Evolutionary conservation across 164 flowering plant genomes (phyloP), one percentile per base, ranked within the genome.

Genomic region (Tetracentron sinense): DNA sequence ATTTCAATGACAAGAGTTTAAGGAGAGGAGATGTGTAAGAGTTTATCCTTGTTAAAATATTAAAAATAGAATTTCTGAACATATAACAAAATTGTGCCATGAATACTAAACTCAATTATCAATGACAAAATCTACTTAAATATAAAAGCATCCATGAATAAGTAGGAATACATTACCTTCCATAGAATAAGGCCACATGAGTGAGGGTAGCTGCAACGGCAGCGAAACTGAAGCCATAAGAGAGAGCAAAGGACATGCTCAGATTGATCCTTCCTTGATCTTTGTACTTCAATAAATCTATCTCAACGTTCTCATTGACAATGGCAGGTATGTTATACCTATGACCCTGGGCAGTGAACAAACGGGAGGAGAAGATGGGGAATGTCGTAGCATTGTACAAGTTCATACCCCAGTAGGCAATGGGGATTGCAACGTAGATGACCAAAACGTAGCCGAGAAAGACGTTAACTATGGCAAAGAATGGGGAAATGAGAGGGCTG

Each of bases 161-260:
- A n/a, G n/a, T 25, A 7, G 55, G 30, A 21, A 29, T 16, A 14
- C 21, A 22, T 56, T 72, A 81, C 91, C 78, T 86, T 66, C 88
- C 87, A 69, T 86, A 66, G 62, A 86, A 86, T 25, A 84, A 48
- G 7, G 63, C 77, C 10, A 84, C 88, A 66, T 86, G 92, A 11
- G 84, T 72, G 33, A 84, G 75, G 8, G 85, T 82, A 14, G 92
- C 58, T 6, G 78, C 78, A 28, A 86, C 74, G 42, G 85, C 69
- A 1, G 88, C 92, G 42, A 86, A 86, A 2, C 85, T 83, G 15
- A 84, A 60, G 15, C 88, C 92, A 54, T 84, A 86, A 0, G 82
- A 52, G 2, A 84, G 65, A 26, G 84, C 79, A 38, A 86, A 83
- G 49, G 83, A 81, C 63, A 69, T 62, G 68, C 84, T 82, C 56